These are phyloP conservation scores for Actinomucor elegans DNA, from an alignment of 371 early-diverging fungal species.

Conservation along the genomic window DNA sequence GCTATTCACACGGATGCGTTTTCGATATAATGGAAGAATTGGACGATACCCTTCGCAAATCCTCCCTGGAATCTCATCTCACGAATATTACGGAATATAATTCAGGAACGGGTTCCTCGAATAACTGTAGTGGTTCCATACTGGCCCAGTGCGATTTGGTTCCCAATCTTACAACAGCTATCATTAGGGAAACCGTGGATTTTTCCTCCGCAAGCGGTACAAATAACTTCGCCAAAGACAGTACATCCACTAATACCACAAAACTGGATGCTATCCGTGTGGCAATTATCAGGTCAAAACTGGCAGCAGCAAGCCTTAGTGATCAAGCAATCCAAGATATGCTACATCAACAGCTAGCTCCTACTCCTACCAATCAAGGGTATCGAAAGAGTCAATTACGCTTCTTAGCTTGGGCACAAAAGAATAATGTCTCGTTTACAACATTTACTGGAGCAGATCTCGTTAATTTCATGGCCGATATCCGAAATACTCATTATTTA, in stretches of 20 bases:
- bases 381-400: neutral
- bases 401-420: neutral
- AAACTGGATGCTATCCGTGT: slow-evolving; percentile 19
- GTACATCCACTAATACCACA: neutral
- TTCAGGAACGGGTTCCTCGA: neutral
- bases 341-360: neutral
- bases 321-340: neutral
- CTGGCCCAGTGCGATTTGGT: slow-evolving; percentile 23
- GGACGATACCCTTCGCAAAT: neutral
- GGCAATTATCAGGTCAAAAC: slow-evolving; percentile 4
- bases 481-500: neutral
- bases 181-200: neutral
- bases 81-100: neutral
- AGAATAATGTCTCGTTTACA: neutral
- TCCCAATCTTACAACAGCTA: slow-evolving; percentile 11
- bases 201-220: neutral
- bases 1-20: slow-evolving; percentile 8
- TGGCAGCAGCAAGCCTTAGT: neutral
- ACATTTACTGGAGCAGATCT: slow-evolving; percentile 1
- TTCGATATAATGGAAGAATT: neutral
- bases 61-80: slow-evolving; percentile 11
- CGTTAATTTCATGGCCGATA: slow-evolving; percentile 11
- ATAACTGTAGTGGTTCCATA: slow-evolving; percentile 3
- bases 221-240: slow-evolving; percentile 4
- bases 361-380: neutral